phyloP scores from a whole-genome alignment of 2,329 filamentous ascomycete genomes.

The Cordyceps cateniannulata region DNA sequence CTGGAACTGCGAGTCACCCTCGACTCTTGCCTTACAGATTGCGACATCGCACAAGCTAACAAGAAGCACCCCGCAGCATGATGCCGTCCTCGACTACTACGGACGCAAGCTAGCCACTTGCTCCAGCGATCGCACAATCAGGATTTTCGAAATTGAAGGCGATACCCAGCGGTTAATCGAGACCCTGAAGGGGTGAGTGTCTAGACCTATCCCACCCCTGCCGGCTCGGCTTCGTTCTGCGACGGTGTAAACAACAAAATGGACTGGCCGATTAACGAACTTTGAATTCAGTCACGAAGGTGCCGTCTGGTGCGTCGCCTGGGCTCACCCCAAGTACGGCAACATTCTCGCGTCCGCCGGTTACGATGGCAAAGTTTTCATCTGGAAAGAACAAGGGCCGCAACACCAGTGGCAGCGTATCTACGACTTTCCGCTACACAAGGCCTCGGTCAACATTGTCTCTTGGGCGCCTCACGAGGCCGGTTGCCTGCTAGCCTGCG shows the following conservation, averaged over 20 bases:
- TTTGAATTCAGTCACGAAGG: constrained; percentile 70
- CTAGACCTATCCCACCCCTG: neutral
- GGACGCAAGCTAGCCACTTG: constrained; percentile 93
- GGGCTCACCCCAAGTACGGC: constrained; percentile 98
- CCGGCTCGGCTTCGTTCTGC: neutral
- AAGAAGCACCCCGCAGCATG: constrained; percentile 56
- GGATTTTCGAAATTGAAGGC: constrained; percentile 97
- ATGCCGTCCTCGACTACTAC: constrained; percentile 98
- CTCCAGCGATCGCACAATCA: constrained; percentile 97
- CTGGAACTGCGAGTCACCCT: neutral
- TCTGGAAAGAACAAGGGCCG: constrained; percentile 82
- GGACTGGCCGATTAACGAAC: neutral
- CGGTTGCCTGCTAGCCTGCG: constrained; percentile 89
- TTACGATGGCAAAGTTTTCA: constrained; percentile 96
- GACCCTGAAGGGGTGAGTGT: constrained; percentile 80
- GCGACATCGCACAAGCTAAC: constrained; percentile 14
- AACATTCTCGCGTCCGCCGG: constrained; percentile 93
- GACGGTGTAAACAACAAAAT: constrained; percentile 12
- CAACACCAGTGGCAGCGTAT: constrained; percentile 69
- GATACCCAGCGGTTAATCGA: constrained; percentile 84
- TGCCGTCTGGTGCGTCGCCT: constrained; percentile 95
- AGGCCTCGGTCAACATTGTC: constrained; percentile 93
- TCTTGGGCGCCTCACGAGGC: constrained; percentile 96
- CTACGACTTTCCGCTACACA: constrained; percentile 90
- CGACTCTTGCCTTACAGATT: neutral